Conservation (phyloP, 495 filamentous ascomycete species). For the Bryoglossum gracile region DNA sequence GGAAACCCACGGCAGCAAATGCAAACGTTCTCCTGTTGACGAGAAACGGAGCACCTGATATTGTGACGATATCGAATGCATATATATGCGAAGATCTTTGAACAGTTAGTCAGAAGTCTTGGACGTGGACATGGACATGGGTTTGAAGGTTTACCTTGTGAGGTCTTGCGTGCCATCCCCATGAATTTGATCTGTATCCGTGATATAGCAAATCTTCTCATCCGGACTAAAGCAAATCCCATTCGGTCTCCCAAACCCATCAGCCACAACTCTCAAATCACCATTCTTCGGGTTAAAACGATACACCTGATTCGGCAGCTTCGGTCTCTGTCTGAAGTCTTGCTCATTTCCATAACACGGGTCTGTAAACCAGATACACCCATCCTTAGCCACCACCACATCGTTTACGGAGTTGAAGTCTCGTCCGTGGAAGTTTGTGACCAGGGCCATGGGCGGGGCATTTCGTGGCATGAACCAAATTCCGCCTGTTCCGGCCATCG, state of each 20-base stretch:
- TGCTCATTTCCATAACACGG: conserved; percentile 54
- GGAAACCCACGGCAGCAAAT: conserved; percentile 43
- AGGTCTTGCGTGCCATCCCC: conserved; percentile 22
- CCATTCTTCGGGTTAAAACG: conserved; percentile 41
- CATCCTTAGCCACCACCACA: conserved; percentile 43
- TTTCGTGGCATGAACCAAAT: conserved; percentile 42
- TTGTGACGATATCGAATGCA: conserved; percentile 20
- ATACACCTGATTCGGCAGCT: conserved; percentile 50
- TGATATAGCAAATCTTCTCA: conserved; percentile 45
- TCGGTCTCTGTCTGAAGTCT: conserved; percentile 45
- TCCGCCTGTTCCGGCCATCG: conserved; percentile 32
- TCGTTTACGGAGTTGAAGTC: conserved; percentile 59
- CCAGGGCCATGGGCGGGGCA: conserved; percentile 28
- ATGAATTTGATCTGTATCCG: conserved; percentile 40
- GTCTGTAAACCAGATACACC: conserved; percentile 58
- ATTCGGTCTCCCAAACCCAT: conserved; percentile 49
- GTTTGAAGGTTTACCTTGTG: conserved; percentile 6
- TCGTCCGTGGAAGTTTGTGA: conserved; percentile 47
- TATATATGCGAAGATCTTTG: conserved; percentile 31
- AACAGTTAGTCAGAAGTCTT: conserved; percentile 1
- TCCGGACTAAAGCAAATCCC: conserved; percentile 50
- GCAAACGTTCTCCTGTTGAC: conserved; percentile 49
- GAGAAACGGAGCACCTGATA: conserved; percentile 30
- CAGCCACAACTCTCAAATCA: conserved; percentile 44
- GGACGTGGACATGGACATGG: not conserved